Percentiles rank a stretch among this genome's conserved stretches.
These are phyloP conservation scores for Incumbomyces delicatus DNA, from an alignment of 2,329 filamentous ascomycete species.

Conservation along the genomic window DNA sequence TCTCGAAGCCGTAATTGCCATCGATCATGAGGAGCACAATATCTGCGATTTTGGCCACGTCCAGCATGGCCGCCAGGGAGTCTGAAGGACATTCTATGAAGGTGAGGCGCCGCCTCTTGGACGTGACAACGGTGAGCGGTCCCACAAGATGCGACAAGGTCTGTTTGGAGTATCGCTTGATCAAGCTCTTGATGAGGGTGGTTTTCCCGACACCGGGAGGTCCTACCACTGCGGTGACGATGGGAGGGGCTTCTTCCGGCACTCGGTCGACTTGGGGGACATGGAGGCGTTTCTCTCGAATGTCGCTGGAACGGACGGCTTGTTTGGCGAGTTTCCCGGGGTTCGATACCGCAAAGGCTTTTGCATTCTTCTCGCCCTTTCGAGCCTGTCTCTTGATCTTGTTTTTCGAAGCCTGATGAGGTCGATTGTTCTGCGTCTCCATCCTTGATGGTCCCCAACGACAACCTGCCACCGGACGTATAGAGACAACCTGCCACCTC, in stretches of 20 bases:
- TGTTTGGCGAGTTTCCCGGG: slow-evolving; percentile 71
- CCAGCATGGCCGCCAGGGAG: slow-evolving; percentile 90
- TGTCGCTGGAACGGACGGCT: slow-evolving; percentile 46
- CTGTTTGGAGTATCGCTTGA: slow-evolving; percentile 92
- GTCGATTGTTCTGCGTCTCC: slow-evolving; percentile 75
- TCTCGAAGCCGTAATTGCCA: slow-evolving; percentile 97
- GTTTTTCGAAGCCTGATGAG: slow-evolving; percentile 79
- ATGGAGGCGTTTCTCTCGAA: slow-evolving; percentile 84
- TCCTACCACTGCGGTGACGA: slow-evolving; percentile 87
- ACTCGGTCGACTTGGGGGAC: slow-evolving; percentile 93
- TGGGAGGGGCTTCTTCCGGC: slow-evolving; percentile 87
- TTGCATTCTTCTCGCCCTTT: slow-evolving; percentile 67
- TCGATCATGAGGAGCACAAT: slow-evolving; percentile 98
- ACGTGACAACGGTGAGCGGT: slow-evolving; percentile 90
- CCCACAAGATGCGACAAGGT: slow-evolving; percentile 81
- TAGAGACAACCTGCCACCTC: not conserved
- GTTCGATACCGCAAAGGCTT: slow-evolving; percentile 77
- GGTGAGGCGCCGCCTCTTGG: slow-evolving; percentile 86
- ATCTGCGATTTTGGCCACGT: slow-evolving; percentile 92
- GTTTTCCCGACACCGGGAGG: slow-evolving; percentile 94
- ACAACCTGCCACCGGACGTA: not conserved
- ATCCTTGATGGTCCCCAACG: slow-evolving; percentile 33
- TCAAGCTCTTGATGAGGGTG: slow-evolving; percentile 85
- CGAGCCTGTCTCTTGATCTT: slow-evolving; percentile 64
- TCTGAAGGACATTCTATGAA: slow-evolving; percentile 94